Conservation (phyloP, 1,139 yeast genomes). For the Debaryomyces fabryi region DNA sequence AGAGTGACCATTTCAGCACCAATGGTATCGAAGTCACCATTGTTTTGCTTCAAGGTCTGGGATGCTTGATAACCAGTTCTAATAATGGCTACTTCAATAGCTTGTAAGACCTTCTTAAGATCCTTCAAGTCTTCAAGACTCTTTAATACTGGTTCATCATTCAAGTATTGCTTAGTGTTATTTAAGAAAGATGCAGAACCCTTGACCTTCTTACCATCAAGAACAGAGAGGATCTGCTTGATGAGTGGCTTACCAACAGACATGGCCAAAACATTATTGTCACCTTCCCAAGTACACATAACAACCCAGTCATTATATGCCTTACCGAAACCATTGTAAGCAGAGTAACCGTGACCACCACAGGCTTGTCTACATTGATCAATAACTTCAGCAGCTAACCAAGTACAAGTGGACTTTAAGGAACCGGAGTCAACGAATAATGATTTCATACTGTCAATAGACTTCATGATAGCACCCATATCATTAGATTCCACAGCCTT, state of each 20-base stretch:
- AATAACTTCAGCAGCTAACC: constrained; percentile 51
- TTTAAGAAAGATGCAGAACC: constrained; percentile 44
- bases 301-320: constrained; percentile 54
- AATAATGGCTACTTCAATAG: constrained; percentile 49
- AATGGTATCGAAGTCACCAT: constrained; percentile 55
- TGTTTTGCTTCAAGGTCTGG: constrained; percentile 42
- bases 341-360: constrained; percentile 56
- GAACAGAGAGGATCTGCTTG: constrained; percentile 35
- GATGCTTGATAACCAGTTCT: constrained; percentile 52
- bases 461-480: constrained; percentile 36
- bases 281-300: constrained; percentile 59
- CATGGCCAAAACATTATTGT: constrained; percentile 51
- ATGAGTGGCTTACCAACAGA: constrained; percentile 51
- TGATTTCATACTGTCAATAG: constrained; percentile 46
- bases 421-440: constrained; percentile 52
- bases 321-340: constrained; percentile 51
- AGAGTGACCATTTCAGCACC: constrained; percentile 57
- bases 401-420: constrained; percentile 50
- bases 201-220: constrained; percentile 37
- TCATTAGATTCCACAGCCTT: constrained; percentile 40
- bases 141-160: constrained; percentile 34
- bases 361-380: constrained; percentile 54
- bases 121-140: constrained; percentile 39
- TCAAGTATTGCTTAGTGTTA: constrained; percentile 33
- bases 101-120: constrained; percentile 28